Evolutionary conservation across 345 rosid genomes (phyloP), one percentile per base, ranked within the genome.

Genomic region (Arabis hirsuta): DNA sequence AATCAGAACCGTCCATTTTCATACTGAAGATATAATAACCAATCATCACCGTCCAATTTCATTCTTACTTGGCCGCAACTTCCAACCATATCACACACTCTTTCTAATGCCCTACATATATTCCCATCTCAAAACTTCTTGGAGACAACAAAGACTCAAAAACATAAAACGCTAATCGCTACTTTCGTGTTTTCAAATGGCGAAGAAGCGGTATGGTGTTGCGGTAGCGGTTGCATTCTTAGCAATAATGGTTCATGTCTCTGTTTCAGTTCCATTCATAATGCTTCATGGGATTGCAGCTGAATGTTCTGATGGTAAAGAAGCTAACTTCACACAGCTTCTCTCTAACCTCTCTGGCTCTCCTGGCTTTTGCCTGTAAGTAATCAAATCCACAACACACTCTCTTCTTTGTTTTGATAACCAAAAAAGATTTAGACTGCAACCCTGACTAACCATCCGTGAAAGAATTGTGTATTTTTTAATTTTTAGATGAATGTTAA

Each of bases 311-410:
- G 73, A 78, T 76, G 76, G 36, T 61, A 87, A 86, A 61, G 60
- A 85, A 12, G 80, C 77, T 54, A 84, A 76, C n/a, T 91, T 95
- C 85, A 91, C 97, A 22, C 81, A 87, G 67, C 77, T 67, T 55
- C 87, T 91, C 47, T 12, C 61, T 20, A 52, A 78, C 50, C 84
- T 77, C 71, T 89, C 99, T 51, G 91, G 91, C 20, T 81, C 91
- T 79, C 73, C 83, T 59, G 99, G 97, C 66, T 83, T 76, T 79
- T 95, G 97, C 85, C 2, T 89, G 99, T 88, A 90, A 44, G 87
- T 54, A 60, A 0, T 29, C 5, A 3, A 67, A 10, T 60, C 56
- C n/a, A 56, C 38, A 62, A 5, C 43, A 57, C 63, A 14, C 56
- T 65, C 31, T 59, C 27, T 67, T 55, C 36, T 22, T 22, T 22